Evolutionary conservation across 768 basidiomycete genomes (phyloP), one percentile per base, ranked within the genome.

Genomic region (Krasilnikovozyma curviuscula): DNA sequence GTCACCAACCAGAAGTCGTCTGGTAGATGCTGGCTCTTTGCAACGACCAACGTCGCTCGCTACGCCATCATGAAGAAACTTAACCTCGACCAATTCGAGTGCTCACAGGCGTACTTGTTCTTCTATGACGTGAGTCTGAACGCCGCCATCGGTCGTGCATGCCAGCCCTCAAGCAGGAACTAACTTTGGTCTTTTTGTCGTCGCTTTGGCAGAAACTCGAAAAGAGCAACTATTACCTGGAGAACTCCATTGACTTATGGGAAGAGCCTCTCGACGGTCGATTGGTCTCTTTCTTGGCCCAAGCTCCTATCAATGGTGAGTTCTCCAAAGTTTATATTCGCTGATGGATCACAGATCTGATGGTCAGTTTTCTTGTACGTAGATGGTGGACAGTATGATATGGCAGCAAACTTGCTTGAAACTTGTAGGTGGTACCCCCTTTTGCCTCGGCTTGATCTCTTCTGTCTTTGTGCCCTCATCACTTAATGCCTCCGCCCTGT

Each of bases 131-230:
- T 7, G 23, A 10, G 12, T 44, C 28, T 12, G n/a, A n/a, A n/a
- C n/a, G n/a, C n/a, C n/a, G n/a, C n/a, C n/a, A n/a, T n/a, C n/a
- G n/a, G n/a, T n/a, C n/a, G n/a, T n/a, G n/a, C n/a, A n/a, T n/a
- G n/a, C n/a, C n/a, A n/a, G n/a, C n/a, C n/a, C n/a, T n/a, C n/a
- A n/a, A n/a, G n/a, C n/a, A n/a, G n/a, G n/a, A n/a, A n/a, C n/a
- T n/a, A n/a, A n/a, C n/a, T 44, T 30, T 31, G 7, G 9, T 6
- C 10, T 25, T 47, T 3, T 47, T 39, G 27, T 47, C n/a, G n/a
- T n/a, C n/a, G n/a, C n/a, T 47, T 29, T 91, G 80, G 72, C 89
- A 97, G 67, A 88, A 89, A 66, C 74, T 95, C 42, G 85, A 89
- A 71, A 93, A 71, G 67, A 68, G 78, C 40, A 88, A 89, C 67